phyloP scores from a whole-genome alignment of 2,329 filamentous ascomycete species.

The Diaporthe citriasiana region DNA sequence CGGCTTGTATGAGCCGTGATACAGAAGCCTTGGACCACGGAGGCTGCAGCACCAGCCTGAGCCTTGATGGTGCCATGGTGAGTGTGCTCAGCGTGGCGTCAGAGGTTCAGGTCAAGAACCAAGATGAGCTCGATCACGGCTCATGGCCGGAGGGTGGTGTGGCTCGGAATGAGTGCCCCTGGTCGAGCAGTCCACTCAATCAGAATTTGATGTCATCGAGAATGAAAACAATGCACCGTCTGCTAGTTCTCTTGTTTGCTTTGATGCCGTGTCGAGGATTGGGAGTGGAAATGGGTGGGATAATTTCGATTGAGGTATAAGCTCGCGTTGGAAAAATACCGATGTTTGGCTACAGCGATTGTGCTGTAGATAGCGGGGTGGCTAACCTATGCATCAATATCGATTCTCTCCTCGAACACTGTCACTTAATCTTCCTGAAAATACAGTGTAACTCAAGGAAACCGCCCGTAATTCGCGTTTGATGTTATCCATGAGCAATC shows the following conservation, averaged over 20 bases:
- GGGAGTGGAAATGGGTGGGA: no score
- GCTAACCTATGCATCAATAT: background rate
- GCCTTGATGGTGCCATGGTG: constrained; percentile 28
- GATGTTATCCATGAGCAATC: background rate
- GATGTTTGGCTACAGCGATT: constrained; percentile 4
- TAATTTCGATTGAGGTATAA: constrained; percentile 4
- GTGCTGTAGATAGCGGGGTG: background rate
- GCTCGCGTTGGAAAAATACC: background rate
- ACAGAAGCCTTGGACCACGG: background rate
- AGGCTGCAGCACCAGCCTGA: constrained; percentile 3
- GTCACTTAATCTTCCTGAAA: background rate
- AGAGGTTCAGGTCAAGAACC: constrained; percentile 3
- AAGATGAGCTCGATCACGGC: background rate
- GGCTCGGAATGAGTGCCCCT: background rate
- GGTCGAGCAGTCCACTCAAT: background rate
- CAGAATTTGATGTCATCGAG: background rate
- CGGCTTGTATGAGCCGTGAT: no score
- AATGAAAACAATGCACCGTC: background rate
- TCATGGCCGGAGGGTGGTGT: constrained; percentile 7
- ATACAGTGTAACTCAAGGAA: background rate
- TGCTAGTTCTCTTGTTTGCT: background rate
- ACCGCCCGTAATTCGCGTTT: background rate
- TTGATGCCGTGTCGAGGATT: background rate
- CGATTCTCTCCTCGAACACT: background rate
- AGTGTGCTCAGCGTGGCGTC: constrained; percentile 9